Conservation (phyloP, 441 rosid species). For the Sinapis alba region DNA sequence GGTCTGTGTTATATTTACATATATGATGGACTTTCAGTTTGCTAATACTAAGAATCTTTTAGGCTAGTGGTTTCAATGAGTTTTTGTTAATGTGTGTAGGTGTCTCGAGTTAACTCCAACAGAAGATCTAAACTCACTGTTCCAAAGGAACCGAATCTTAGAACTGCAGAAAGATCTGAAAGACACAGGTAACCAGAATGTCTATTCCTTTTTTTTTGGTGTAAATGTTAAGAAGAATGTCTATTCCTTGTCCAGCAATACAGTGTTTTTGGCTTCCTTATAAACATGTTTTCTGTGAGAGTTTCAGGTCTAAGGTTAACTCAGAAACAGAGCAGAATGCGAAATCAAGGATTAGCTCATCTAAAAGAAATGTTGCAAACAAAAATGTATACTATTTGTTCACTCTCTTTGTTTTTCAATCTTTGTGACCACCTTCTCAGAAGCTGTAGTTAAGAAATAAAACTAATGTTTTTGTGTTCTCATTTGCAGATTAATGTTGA, state of each 20-base stretch:
- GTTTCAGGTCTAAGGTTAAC: conserved; percentile 58
- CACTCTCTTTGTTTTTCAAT: neutral
- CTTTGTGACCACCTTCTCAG: conserved; percentile 8
- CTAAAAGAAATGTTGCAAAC: conserved; percentile 58
- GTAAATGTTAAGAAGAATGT: too few relatives aligned
- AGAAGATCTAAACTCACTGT: conserved; percentile 61
- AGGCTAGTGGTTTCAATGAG: neutral
- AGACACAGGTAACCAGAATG: conserved; percentile 53
- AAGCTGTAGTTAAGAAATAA: neutral
- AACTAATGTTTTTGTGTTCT: neutral
- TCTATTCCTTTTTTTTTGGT: neutral
- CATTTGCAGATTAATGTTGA: conserved; percentile 48
- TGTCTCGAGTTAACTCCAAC: conserved; percentile 38
- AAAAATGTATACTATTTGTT: conserved; percentile 51
- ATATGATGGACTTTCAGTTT: conserved; percentile 1
- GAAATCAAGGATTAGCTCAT: conserved; percentile 41
- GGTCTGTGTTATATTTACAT: conserved; percentile 39
- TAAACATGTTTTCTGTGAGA: conserved; percentile 6
- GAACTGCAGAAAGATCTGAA: conserved; percentile 78
- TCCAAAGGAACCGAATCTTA: conserved; percentile 77
- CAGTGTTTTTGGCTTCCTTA: neutral
- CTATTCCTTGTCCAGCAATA: neutral
- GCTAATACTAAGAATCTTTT: neutral
- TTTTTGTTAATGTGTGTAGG: conserved; percentile 42
- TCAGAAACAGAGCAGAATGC: conserved; percentile 39